Evolutionary conservation across 1,139 yeast species (phyloP).

Genomic region (Yamadazyma sp.): DNA sequence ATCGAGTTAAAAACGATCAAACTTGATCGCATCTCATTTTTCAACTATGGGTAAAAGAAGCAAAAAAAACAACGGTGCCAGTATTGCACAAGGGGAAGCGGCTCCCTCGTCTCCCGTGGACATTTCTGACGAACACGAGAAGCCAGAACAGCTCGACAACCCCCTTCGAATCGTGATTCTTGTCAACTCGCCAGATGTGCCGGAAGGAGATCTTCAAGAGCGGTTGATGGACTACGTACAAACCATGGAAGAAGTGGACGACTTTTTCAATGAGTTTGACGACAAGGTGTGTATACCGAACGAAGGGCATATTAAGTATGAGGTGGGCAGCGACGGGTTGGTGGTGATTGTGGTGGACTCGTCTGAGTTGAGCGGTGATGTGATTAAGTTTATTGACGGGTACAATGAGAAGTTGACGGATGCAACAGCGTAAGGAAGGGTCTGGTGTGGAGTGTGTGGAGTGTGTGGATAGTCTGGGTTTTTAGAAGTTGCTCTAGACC

Average conservation of each 20-base stretch:
- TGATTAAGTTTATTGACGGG: slow-evolving; percentile 38
- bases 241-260: slow-evolving; percentile 51
- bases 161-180: slow-evolving; percentile 44
- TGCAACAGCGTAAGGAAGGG: background rate
- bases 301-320: slow-evolving; percentile 66
- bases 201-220: slow-evolving; percentile 51
- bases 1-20: too few species aligned
- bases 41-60: slow-evolving; percentile 14
- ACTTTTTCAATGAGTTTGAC: slow-evolving; percentile 64
- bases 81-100: slow-evolving; percentile 8
- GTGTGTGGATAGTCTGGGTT: too few species aligned
- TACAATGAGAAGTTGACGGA: slow-evolving; percentile 18
- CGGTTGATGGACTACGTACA: slow-evolving; percentile 45
- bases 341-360: slow-evolving; percentile 58
- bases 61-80: slow-evolving; percentile 20
- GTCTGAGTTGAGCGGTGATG: slow-evolving; percentile 28
- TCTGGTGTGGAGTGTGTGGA: too few species aligned
- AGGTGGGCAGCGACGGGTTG: slow-evolving; percentile 70
- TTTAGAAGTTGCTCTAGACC: background rate
- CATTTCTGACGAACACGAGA: slow-evolving; percentile 7
- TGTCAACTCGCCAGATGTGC: slow-evolving; percentile 31
- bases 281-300: slow-evolving; percentile 62
- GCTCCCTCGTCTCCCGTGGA: slow-evolving; percentile 3
- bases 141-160: slow-evolving; percentile 38
- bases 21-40: too few species aligned